Evolutionary conservation across 73 alveolate species (phyloP), one percentile per base, ranked within the genome.

Genomic region (Paramecium sonneborni): DNA sequence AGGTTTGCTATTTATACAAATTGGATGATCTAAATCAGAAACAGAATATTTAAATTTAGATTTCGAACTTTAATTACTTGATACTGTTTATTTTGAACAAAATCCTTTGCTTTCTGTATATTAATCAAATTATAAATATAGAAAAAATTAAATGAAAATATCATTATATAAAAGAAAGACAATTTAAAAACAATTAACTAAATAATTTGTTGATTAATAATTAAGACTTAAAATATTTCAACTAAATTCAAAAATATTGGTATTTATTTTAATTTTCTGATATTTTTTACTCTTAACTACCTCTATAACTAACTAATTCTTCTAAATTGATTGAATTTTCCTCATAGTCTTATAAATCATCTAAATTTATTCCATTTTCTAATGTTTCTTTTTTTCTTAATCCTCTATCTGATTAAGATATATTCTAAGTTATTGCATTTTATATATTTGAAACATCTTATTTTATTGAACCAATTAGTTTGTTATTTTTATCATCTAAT

Each of bases 161-260:
- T 79, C 44, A 11, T 3, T 38, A 20, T 35, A 41, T 28, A 79
- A 43, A 41, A 79, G 72, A 41, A 79, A 79, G 34, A 39, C 90
- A 12, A 24, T 79, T 39, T 38, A 23, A 41, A 79, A 46, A 43
- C 37, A 43, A 46, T n/a, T 20, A 30, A 79, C 44, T 4, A 79
- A 79, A 44, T 39, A 38, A 23, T 79, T 43, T 44, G 72, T 79
- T 38, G 90, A 79, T 79, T 79, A 30, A 28, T 72, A 72, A 5
- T 32, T 15, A 10, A 38, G 30, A 12, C n/a, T 67, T 67, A 12
- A 30, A 62, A 62, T 14, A 14, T 57, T 9, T 8, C 18, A 5
- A 5, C 2, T 4, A 32, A 3, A 62, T 62, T 23, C n/a, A 62
- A 24, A 62, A 23, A 23, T 28, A 20, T 24, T 28, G 38, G 38